Evolutionary conservation across 2,329 filamentous ascomycete genomes (phyloP).

Genomic region (Hypoxylon sp.): DNA sequence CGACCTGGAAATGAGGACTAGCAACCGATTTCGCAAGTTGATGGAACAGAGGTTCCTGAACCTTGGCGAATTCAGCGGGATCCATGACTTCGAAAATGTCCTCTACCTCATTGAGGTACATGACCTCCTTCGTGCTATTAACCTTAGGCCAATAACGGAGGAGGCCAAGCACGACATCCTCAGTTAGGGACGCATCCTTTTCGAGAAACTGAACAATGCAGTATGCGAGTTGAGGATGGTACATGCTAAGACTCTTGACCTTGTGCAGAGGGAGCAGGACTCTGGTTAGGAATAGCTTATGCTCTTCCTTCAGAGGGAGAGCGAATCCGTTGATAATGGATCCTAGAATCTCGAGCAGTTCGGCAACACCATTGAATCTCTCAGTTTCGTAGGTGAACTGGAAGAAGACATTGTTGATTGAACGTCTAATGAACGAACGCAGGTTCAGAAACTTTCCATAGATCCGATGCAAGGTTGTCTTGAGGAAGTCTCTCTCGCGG

Average conservation of each 20-base stretch:
- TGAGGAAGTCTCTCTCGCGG: conserved; percentile 94
- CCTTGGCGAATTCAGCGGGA: conserved; percentile 96
- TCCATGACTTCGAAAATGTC: conserved; percentile 99
- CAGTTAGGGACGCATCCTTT: conserved; percentile 95
- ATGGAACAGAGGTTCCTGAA: conserved; percentile 96
- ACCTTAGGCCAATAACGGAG: conserved; percentile 99
- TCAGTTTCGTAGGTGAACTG: conserved; percentile 99
- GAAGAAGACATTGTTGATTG: conserved; percentile 99
- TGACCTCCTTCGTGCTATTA: conserved; percentile 99
- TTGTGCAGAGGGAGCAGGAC: conserved; percentile 96
- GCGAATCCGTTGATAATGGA: conserved; percentile 99
- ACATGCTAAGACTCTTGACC: conserved; percentile 99
- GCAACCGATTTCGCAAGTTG: conserved; percentile 97
- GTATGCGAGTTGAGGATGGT: conserved; percentile 96
- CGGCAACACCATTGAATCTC: conserved; percentile 96
- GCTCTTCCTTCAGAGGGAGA: conserved; percentile 94
- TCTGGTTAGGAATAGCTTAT: conserved; percentile 95
- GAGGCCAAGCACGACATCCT: conserved; percentile 95
- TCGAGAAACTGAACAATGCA: conserved; percentile 99
- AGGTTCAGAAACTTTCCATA: conserved; percentile 99
- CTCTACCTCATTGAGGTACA: conserved; percentile 99
- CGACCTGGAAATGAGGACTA: conserved; percentile 98
- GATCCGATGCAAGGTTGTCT: conserved; percentile 96
- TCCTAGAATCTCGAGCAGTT: conserved; percentile 93
- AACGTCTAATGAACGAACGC: conserved; percentile 94